Percentiles rank a stretch among this genome's conserved stretches.
Conservation (phyloP, 148 eudicot genomes). For the Cornus florida region DNA sequence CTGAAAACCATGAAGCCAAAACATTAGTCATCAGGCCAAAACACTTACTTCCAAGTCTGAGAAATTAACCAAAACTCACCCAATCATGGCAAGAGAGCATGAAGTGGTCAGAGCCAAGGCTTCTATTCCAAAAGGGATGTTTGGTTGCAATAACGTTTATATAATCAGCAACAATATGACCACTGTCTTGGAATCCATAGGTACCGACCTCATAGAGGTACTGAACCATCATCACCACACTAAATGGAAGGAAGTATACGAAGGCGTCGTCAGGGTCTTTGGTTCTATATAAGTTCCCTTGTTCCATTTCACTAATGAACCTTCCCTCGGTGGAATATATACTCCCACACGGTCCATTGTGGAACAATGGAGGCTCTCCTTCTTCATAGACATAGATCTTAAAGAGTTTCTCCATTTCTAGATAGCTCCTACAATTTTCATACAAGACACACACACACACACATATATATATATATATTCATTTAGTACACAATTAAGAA, state of each 20-base stretch:
- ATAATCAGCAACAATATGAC: slow-evolving; percentile 40
- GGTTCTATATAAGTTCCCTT: slow-evolving; percentile 26
- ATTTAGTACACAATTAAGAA: not conserved
- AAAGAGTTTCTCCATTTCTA: slow-evolving; percentile 60
- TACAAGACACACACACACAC: not conserved
- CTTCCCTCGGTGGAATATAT: slow-evolving; percentile 56
- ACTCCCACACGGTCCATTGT: slow-evolving; percentile 44
- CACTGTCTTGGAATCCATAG: slow-evolving; percentile 31
- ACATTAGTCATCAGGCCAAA: not conserved
- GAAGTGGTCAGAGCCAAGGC: slow-evolving; percentile 46
- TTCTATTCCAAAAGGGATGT: slow-evolving; percentile 40
- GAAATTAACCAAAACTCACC: slow-evolving; percentile 29
- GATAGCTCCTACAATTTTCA: slow-evolving; percentile 46
- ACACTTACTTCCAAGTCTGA: not conserved
- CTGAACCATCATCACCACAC: slow-evolving; percentile 42
- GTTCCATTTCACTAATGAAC: slow-evolving; percentile 61
- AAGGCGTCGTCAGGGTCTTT: slow-evolving; percentile 30
- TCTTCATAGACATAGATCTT: slow-evolving; percentile 62
- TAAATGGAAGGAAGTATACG: slow-evolving; percentile 42
- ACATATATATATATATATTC: not conserved
- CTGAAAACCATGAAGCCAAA: slow-evolving; percentile 17
- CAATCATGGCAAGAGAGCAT: slow-evolving; percentile 83
- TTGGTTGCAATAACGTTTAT: slow-evolving; percentile 16
- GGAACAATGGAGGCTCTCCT: slow-evolving; percentile 61
- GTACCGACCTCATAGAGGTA: slow-evolving; percentile 33